Base-by-base conservation (phyloP, 176 grass and related monocot species). In the Typha latifolia region DNA sequence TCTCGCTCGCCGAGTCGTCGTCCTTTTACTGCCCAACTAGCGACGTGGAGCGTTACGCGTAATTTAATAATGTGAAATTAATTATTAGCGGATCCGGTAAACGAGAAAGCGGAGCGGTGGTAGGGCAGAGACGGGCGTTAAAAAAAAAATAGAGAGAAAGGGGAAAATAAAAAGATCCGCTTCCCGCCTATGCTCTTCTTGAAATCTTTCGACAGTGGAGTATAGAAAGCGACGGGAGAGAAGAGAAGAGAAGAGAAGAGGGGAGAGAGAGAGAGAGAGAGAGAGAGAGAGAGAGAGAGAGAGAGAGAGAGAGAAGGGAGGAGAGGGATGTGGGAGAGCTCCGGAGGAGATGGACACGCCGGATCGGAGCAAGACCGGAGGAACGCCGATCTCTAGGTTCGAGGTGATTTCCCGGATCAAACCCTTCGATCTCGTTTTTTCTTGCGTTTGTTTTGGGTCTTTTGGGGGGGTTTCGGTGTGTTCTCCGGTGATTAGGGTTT, bases 301-400 rank as follows among this genome's bases (percentile, higher is more conserved):
- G 24, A 21, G 71, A 69, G 62, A 73, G 67, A 70, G 75, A 59
- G 73, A 47, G 49, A 48, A 56, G 27, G 72, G 34, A 16, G 0
- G 69, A n/a, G 52, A 23, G 71, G 26, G 49, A 74, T 79, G 76
- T 52, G 20, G 70, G 32, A 47, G n/a, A 69, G 62, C 53, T 72
- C 9, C 19, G 66, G 62, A 53, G 64, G 85, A 76, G 69, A 97
- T 97, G 93, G 93, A 97, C 55, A 84, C 86, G 29, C 90, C 90
- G 12, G 83, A 90, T 67, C 75, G 90, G 21, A 66, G 80, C 32
- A 77, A 61, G 69, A 61, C 59, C 66, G 76, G 63, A 12, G 76
- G 49, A 14, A 56, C 61, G 21, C 27, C 82, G 20, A 49, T 84
- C 13, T 61, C 82, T 50, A 77, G 68, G 61, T 77, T 85, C 20